phyloP scores from a whole-genome alignment of 2,329 filamentous ascomycete genomes.

The Talaromyces marneffei region DNA sequence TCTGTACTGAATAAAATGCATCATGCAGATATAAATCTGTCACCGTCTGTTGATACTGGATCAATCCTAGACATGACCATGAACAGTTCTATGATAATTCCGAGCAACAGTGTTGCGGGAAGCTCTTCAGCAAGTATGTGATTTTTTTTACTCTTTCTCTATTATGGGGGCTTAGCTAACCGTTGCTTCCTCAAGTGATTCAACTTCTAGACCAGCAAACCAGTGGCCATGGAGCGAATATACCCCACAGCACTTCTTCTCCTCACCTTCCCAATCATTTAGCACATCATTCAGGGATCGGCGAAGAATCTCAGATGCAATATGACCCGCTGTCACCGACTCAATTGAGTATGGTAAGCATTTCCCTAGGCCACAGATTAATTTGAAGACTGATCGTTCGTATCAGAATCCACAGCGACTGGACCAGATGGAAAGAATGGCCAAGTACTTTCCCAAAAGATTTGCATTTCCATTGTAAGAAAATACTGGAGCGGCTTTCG shows the following conservation, averaged over 20 bases:
- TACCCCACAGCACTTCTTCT: neutral
- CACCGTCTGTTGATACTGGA: neutral
- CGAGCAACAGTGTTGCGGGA: neutral
- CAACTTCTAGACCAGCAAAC: neutral
- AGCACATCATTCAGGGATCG: neutral
- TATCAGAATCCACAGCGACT: neutral
- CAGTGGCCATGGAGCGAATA: neutral
- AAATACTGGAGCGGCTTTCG: neutral
- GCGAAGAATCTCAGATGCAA: neutral
- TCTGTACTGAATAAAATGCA: neutral
- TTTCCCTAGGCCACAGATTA: neutral
- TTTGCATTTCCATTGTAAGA: neutral
- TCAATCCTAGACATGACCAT: neutral
- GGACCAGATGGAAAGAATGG: constrained; percentile 1
- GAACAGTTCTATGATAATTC: neutral
- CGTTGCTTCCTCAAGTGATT: neutral
- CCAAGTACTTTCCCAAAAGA: constrained; percentile 3
- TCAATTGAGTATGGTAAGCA: neutral
- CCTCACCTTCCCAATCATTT: neutral
- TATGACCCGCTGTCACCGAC: neutral
- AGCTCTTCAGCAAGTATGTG: neutral
- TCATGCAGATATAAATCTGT: neutral
- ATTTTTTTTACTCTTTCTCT: too few species aligned
- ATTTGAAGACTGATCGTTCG: neutral
- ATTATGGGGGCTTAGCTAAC: neutral